Evolutionary conservation across 2,329 filamentous ascomycete species (phyloP).

Genomic region (Hypomyces rosellus): DNA sequence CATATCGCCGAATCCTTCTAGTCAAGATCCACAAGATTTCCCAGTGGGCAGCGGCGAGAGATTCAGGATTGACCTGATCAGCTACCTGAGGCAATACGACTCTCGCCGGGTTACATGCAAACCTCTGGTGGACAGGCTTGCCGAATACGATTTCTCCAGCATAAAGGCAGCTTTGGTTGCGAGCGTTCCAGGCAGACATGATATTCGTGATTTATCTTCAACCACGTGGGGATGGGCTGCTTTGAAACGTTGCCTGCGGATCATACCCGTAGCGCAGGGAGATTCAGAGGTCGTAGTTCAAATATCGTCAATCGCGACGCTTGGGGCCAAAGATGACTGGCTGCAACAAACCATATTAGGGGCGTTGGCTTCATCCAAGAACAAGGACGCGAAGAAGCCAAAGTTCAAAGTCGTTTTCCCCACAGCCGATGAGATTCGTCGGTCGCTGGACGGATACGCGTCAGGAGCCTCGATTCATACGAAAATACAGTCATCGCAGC

Average conservation of each 20-base stretch:
- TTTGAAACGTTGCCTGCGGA: conserved; percentile 52
- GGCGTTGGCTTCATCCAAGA: conserved; percentile 33
- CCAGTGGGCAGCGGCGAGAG: conserved; percentile 52
- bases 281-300: conserved; percentile 52
- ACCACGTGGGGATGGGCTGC: conserved; percentile 74
- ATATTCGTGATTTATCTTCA: conserved; percentile 36
- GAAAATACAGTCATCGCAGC: conserved; percentile 63
- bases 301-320: conserved; percentile 75
- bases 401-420: conserved; percentile 72
- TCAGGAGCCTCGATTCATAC: conserved; percentile 79
- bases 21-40: conserved; percentile 7
- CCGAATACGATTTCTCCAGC: conserved; percentile 60
- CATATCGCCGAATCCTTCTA: not conserved
- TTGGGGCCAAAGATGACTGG: conserved; percentile 67
- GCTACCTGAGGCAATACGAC: conserved; percentile 67
- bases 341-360: conserved; percentile 58
- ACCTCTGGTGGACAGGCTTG: conserved; percentile 51
- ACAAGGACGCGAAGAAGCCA: conserved; percentile 28
- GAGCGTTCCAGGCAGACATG: conserved; percentile 67
- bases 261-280: conserved; percentile 40
- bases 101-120: conserved; percentile 45
- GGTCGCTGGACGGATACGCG: conserved; percentile 68
- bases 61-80: conserved; percentile 71
- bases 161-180: conserved; percentile 69
- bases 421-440: conserved; percentile 69